Percentiles rank a stretch among this genome's conserved stretches.
These are phyloP conservation scores for Abortiporus biennis DNA, from an alignment of 1,284 basidiomycete species.

Conservation along the genomic window DNA sequence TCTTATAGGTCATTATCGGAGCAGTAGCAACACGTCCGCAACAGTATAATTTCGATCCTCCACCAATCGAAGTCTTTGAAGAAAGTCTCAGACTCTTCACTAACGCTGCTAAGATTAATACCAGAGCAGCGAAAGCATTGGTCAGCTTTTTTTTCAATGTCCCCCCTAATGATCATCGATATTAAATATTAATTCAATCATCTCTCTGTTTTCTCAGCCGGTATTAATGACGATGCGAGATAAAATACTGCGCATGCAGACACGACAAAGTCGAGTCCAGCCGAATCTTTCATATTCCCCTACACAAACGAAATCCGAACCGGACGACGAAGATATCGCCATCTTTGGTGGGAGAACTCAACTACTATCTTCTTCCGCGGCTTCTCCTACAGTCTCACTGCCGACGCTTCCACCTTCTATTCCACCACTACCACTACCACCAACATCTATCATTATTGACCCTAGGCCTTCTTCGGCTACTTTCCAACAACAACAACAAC, in stretches of 20 bases:
- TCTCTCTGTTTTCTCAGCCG: not conserved
- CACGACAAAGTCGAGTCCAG: not conserved
- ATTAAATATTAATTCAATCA: not conserved
- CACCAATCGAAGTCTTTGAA: conserved; percentile 23
- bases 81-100: conserved; percentile 22
- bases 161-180: not conserved
- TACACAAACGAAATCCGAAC: not conserved
- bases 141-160: conserved; percentile 12
- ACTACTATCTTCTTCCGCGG: not conserved
- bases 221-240: conserved; percentile 4
- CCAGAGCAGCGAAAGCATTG: conserved; percentile 19
- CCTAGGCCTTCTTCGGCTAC: not conserved
- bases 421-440: too few species aligned
- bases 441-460: not conserved
- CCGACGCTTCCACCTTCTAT: too few species aligned
- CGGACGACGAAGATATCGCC: conserved; percentile 1
- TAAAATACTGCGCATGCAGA: not conserved
- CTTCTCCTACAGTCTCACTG: not conserved
- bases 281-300: not conserved
- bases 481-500: not conserved
- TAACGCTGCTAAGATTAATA: conserved; percentile 17
- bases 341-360: conserved; percentile 6
- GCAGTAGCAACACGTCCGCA: conserved; percentile 18
- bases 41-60: conserved; percentile 19
- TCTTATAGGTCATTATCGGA: conserved; percentile 20